Evolutionary conservation across 2,329 filamentous ascomycete species (phyloP).

Genomic region (Phoma sp.): DNA sequence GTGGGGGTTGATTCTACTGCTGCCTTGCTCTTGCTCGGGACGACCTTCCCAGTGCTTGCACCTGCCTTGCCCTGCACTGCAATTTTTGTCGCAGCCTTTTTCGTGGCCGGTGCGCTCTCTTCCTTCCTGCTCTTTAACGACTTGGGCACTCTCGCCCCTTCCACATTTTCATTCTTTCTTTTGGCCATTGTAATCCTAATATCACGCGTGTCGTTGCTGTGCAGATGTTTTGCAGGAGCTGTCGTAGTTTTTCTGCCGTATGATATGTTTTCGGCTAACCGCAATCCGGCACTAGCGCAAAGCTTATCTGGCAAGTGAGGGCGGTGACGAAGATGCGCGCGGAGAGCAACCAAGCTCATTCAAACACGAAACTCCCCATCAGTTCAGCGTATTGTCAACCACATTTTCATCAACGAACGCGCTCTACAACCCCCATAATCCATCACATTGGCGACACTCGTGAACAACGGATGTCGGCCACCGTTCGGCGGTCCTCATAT

Average conservation of each 20-base stretch:
- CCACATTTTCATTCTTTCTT: constrained; percentile 43
- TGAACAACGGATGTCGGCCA: constrained; percentile 59
- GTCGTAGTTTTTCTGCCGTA: too few species aligned
- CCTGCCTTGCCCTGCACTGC: constrained; percentile 21
- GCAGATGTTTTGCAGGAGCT: constrained; percentile 10
- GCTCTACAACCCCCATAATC: constrained; percentile 38
- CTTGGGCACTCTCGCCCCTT: constrained; percentile 27
- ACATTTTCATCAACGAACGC: constrained; percentile 47
- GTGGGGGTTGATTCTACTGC: constrained; percentile 18
- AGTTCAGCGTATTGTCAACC: constrained; percentile 36
- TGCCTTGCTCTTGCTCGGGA: constrained; percentile 24
- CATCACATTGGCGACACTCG: constrained; percentile 52
- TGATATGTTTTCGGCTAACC: constrained; percentile 28
- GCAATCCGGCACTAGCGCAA: constrained; percentile 25
- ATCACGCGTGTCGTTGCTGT: constrained; percentile 21
- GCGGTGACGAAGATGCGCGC: constrained; percentile 22
- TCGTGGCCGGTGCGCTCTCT: constrained; percentile 25
- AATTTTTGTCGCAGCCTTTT: constrained; percentile 25
- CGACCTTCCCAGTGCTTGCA: constrained; percentile 16
- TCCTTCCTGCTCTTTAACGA: constrained; percentile 39
- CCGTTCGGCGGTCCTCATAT: constrained; percentile 53
- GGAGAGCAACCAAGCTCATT: constrained; percentile 22
- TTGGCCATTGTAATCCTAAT: constrained; percentile 41
- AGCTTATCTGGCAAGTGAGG: constrained; percentile 33
- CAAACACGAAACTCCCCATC: constrained; percentile 35